Evolutionary conservation across 768 basidiomycete genomes (phyloP).

Genomic region (Mycena alexandri): DNA sequence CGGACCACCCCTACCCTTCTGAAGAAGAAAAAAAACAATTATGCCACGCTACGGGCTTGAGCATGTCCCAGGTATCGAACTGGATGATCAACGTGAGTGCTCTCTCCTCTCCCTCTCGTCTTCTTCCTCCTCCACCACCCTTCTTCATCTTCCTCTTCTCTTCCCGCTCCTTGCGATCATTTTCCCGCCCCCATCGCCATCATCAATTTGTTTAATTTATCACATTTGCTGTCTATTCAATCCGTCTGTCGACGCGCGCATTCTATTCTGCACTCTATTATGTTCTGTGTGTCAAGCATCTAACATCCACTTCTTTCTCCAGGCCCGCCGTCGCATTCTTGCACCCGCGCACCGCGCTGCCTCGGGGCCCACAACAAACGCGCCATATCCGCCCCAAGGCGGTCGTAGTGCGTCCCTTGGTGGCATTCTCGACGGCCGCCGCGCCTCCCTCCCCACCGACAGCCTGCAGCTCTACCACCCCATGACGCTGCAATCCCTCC

Average conservation of each 20-base stretch:
- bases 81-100: conserved; percentile 89
- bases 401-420: conserved; percentile 58
- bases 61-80: conserved; percentile 91
- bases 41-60: conserved; percentile 86
- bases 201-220: conserved; percentile 37
- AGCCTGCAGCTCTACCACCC: conserved; percentile 83
- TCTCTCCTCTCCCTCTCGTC: conserved; percentile 33
- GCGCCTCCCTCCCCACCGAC: conserved; percentile 79
- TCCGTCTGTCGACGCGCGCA: conserved; percentile 26
- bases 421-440: conserved; percentile 59
- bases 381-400: conserved; percentile 71
- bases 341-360: conserved; percentile 85
- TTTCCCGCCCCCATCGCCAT: conserved; percentile 28
- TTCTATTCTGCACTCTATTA: conserved; percentile 33
- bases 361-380: conserved; percentile 81
- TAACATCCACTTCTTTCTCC: conserved; percentile 29
- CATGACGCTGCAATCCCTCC: conserved; percentile 78
- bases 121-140: neutral
- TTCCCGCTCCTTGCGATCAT: conserved; percentile 22
- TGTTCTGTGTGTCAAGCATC: conserved; percentile 30
- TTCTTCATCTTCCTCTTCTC: conserved; percentile 1
- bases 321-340: conserved; percentile 87
- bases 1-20: conserved; percentile 90
- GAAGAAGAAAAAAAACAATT: conserved; percentile 93
- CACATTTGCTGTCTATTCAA: conserved; percentile 29